phyloP scores from a whole-genome alignment of 495 filamentous ascomycete genomes.

The Rostrohypoxylon terebratum region DNA sequence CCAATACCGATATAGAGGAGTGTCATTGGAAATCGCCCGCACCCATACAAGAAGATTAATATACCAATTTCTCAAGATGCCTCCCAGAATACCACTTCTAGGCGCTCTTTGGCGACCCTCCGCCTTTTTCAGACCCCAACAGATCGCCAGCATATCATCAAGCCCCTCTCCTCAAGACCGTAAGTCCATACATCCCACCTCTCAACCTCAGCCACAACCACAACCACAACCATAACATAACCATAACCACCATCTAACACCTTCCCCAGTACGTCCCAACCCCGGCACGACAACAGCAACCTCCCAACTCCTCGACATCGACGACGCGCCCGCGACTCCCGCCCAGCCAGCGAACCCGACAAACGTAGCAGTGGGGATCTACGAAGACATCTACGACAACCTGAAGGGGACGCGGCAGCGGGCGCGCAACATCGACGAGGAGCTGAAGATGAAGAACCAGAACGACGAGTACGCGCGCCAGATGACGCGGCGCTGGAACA shows the following conservation, averaged over 20 bases:
- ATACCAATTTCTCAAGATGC: conserved; percentile 43
- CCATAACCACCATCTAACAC: conserved; percentile 27
- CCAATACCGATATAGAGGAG: conserved; percentile 5
- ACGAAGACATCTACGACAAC: conserved; percentile 38
- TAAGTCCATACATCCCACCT: conserved; percentile 23
- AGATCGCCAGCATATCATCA: conserved; percentile 39
- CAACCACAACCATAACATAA: neutral
- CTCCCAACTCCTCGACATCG: conserved; percentile 32
- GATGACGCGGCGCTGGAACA: conserved; percentile 69
- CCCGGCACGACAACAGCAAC: conserved; percentile 22
- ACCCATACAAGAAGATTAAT: conserved; percentile 1
- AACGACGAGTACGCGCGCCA: conserved; percentile 54
- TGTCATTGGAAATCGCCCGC: neutral
- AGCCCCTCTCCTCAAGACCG: conserved; percentile 25
- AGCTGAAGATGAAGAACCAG: conserved; percentile 34
- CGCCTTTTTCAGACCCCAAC: conserved; percentile 20
- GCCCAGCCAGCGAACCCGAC: conserved; percentile 9
- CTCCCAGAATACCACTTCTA: conserved; percentile 44
- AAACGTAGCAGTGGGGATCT: conserved; percentile 5
- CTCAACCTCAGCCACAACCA: conserved; percentile 27
- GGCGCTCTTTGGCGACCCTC: conserved; percentile 42
- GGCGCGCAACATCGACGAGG: conserved; percentile 51
- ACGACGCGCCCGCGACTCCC: conserved; percentile 7
- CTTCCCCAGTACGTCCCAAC: conserved; percentile 23
- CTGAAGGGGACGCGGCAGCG: conserved; percentile 15